phyloP scores from a whole-genome alignment of 2,329 filamentous ascomycete genomes.

The Colletotrichum navitas region DNA sequence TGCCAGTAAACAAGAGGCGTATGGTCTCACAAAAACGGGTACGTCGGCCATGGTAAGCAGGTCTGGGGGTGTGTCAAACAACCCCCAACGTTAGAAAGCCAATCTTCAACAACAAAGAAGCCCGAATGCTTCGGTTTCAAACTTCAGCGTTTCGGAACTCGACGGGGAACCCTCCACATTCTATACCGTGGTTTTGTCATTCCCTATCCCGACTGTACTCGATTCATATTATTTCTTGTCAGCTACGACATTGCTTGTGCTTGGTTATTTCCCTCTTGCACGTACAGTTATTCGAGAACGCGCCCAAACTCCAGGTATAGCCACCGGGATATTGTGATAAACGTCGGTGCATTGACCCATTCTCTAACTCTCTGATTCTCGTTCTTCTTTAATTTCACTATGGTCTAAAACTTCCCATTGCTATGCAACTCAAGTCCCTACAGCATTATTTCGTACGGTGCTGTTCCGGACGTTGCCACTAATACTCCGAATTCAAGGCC shows the following conservation, averaged over 20 bases:
- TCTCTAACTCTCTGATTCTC: background rate
- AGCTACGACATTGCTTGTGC: background rate
- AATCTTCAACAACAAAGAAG: background rate
- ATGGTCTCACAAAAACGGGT: background rate
- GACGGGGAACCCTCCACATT: background rate
- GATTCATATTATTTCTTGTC: background rate
- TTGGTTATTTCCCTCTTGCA: background rate
- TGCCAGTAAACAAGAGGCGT: background rate
- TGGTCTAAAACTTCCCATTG: no score
- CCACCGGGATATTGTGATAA: background rate
- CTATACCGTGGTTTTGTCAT: background rate
- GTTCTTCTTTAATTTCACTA: no score
- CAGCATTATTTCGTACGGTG: background rate
- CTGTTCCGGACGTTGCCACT: background rate
- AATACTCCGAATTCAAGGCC: background rate
- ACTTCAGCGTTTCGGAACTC: background rate
- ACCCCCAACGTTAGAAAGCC: background rate
- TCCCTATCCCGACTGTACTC: background rate
- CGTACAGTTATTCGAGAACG: background rate
- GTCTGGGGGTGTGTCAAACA: background rate
- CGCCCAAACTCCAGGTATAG: background rate
- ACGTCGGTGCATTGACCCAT: background rate
- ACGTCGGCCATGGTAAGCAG: background rate
- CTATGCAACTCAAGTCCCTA: background rate
- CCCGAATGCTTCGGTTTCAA: background rate